Base-by-base conservation (phyloP, 352 stramenopile species). In the Phytophthora constricta region DNA sequence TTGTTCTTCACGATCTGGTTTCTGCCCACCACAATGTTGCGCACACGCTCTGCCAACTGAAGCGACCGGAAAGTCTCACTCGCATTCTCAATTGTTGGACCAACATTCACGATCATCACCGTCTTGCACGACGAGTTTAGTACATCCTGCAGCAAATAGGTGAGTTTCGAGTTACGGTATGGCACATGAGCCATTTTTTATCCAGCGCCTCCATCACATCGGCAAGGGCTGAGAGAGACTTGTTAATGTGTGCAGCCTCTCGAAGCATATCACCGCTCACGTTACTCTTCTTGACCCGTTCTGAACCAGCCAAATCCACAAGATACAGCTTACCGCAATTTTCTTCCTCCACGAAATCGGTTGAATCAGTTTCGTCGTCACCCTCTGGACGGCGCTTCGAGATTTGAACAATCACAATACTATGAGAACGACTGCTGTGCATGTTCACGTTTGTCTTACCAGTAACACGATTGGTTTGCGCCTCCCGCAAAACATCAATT, bases 151-250 rank as follows among this genome's bases (percentile, higher is more conserved):
- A 99, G 74, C 34, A 99, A 70, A 62, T 97, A 96, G n/a, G 98
- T 99, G 8, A 99, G 87, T 81, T 99, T 99, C 5, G 91, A 98
- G 76, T 99, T 98, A 71, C 97, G 84, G 65, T 98, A 99, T 39
- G 97, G 97, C 31, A 99, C 90, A 70, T 99, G 96, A 25, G 76
- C 65, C 41, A 89, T 76, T 76, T 98, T 62, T 92, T 92, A 65
- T 96, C 90, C 26, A 98, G 70, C 1, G 92, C 92, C 50, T 96
- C 87, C 85, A 98, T 97, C 17, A 97, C 90, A 77, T 99, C 96
- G 5, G 90, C 95, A 0, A 99, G 84, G 8, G 90, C 93, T 28
- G 85, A 96, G 0, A 99, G 80, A 45, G 88, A 96, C 50, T 93
- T 94, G 72, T 96, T 96, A 51, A 96, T 96, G 51, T 93, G 83